phyloP scores from a whole-genome alignment of 2,329 filamentous ascomycete genomes.

The Tolypocladium tropicale region DNA sequence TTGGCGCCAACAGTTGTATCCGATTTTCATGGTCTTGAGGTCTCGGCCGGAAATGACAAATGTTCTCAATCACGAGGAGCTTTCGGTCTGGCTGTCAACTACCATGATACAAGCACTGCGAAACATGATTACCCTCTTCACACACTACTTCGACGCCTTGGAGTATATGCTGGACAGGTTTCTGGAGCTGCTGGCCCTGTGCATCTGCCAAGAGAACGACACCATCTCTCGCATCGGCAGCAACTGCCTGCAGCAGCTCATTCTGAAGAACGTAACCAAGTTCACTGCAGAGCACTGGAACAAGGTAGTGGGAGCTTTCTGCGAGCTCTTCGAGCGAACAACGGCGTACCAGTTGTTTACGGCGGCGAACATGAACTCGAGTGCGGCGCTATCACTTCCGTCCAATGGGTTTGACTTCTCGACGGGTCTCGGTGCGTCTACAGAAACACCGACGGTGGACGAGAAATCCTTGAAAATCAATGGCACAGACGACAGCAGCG shows the following conservation, averaged over 20 bases:
- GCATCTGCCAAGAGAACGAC: constrained; percentile 98
- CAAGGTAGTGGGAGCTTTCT: constrained; percentile 91
- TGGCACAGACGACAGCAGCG: constrained; percentile 31
- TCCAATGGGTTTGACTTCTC: constrained; percentile 43
- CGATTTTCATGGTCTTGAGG: constrained; percentile 96
- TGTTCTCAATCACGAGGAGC: constrained; percentile 87
- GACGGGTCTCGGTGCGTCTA: constrained; percentile 28
- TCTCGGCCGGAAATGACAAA: constrained; percentile 96
- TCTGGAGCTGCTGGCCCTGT: constrained; percentile 83
- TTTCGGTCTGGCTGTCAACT: constrained; percentile 96
- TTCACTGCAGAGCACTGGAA: constrained; percentile 83
- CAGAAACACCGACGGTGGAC: constrained; percentile 29
- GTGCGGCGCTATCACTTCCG: constrained; percentile 39
- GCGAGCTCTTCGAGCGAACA: constrained; percentile 87
- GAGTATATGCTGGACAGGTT: constrained; percentile 99
- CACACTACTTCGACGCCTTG: constrained; percentile 91
- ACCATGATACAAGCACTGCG: constrained; percentile 98
- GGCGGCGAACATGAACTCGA: constrained; percentile 51
- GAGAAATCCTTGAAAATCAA: constrained; percentile 54
- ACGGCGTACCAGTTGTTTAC: constrained; percentile 94
- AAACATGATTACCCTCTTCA: constrained; percentile 98
- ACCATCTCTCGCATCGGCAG: constrained; percentile 96
- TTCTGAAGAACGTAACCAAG: constrained; percentile 91
- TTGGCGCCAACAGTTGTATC: constrained; percentile 92
- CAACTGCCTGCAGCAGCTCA: constrained; percentile 94